A percentile compares a stretch with the other conserved stretches of the same genome.
phyloP scores from a whole-genome alignment of 495 filamentous ascomycete genomes.

The Daldinia loculata region DNA sequence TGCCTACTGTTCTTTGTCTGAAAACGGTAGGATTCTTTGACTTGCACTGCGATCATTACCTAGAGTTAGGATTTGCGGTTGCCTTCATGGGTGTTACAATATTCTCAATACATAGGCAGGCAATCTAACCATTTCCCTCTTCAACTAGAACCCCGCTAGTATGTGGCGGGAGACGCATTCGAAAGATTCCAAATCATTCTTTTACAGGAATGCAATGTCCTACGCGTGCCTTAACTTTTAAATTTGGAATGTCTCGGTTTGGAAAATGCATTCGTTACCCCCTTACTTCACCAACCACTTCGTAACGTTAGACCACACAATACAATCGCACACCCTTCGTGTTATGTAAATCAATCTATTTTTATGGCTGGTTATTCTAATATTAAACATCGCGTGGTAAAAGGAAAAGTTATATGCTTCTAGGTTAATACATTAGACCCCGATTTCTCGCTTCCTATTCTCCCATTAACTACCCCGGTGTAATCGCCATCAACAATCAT shows the following conservation, averaged over 20 bases:
- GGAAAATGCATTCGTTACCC: not conserved
- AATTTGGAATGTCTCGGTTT: not conserved
- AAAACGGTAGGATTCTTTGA: constrained; percentile 6
- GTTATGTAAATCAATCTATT: not conserved
- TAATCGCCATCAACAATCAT: not conserved
- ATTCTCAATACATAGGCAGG: not conserved
- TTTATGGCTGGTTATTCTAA: not conserved
- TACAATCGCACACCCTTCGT: not conserved
- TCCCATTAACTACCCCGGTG: not conserved
- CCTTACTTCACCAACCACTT: not conserved
- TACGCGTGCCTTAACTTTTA: not conserved
- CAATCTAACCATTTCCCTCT: not conserved
- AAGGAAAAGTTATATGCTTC: not conserved
- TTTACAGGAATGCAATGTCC: constrained; percentile 13
- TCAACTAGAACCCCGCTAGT: too few relatives aligned
- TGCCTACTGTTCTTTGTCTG: not conserved
- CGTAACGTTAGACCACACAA: not conserved
- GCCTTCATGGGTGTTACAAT: not conserved
- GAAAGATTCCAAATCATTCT: not conserved
- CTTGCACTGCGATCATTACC: not conserved
- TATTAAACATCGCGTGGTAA: not conserved
- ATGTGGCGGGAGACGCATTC: not conserved
- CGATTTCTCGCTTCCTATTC: not conserved
- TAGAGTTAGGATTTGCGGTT: not conserved
- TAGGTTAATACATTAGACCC: not conserved